phyloP scores from a whole-genome alignment of 257 asterid genomes.

The Orobanche coerulescens region DNA sequence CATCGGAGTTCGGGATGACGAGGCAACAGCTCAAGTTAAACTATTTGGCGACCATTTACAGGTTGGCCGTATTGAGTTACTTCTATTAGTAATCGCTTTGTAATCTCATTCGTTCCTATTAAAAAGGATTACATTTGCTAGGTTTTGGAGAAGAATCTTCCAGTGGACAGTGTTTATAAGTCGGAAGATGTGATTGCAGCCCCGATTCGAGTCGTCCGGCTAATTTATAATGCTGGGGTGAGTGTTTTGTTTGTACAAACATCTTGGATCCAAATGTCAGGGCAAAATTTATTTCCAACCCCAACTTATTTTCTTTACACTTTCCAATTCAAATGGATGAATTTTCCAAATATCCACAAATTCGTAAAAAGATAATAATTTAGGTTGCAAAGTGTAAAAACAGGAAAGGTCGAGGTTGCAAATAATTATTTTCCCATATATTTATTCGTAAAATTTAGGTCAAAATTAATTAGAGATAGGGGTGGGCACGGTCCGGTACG shows the following conservation, averaged over 20 bases:
- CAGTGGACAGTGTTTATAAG: constrained; percentile 71
- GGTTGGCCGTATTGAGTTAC: constrained; percentile 38
- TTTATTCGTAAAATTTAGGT: too few species aligned
- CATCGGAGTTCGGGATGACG: constrained; percentile 80
- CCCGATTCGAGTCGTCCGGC: constrained; percentile 88
- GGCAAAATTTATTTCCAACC: too few species aligned
- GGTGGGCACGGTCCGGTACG: too few species aligned
- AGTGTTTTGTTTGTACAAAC: constrained; percentile 19
- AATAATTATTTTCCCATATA: too few species aligned
- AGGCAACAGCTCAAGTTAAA: constrained; percentile 81
- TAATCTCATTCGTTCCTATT: constrained; percentile 17
- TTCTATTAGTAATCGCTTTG: constrained; percentile 18
- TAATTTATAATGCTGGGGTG: constrained; percentile 87
- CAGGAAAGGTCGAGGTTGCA: too few species aligned
- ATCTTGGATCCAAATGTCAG: too few species aligned
- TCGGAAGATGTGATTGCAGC: constrained; percentile 78
- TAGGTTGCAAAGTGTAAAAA: too few species aligned
- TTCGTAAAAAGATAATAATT: too few species aligned
- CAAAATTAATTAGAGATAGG: background rate
- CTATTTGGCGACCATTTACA: constrained; percentile 82
- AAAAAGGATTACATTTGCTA: constrained; percentile 26
- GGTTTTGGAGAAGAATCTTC: constrained; percentile 91
- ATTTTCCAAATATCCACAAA: too few species aligned
- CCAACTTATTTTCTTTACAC: too few species aligned
- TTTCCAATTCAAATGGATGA: too few species aligned